Evolutionary conservation across 129 eudicot genomes (phyloP), one percentile per base, ranked within the genome.

Genomic region (Centella asiatica): DNA sequence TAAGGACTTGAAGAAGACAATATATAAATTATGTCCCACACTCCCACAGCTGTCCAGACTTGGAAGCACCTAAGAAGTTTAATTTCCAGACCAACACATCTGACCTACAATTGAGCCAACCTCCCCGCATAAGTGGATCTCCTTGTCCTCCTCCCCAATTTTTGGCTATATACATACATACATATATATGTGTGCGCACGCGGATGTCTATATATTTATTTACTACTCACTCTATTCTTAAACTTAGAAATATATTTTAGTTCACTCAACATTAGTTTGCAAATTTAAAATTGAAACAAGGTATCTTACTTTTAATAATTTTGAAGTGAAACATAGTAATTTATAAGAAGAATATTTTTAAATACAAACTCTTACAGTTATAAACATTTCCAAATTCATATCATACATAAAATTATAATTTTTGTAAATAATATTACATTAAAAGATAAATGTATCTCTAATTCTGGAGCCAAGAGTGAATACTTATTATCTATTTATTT

Each of bases 21-120:
- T 50, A 23, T 23, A 50, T 50, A 25, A 59, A 59, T 19, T 19
- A 4, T 18, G 17, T 4, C 23, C 2, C 19, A 27, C 20, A 27
- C 47, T 59, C 47, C 64, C 64, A 59, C 64, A 44, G 40, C 42
- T 31, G 15, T 56, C n/a, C 12, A 6, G 42, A 56, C 61, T 31
- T 31, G 61, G 59, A 56, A 56, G 34, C 42, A 28, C 15, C 34
- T 6, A 28, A 8, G 7, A 4, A 4, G 11, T 4, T 56, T 17
- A 34, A 17, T 56, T n/a, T 23, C 19, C 6, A 56, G 26, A 42
- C 56, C 20, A 37, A 67, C 46, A 42, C n/a, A 56, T 40, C 24
- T 68, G 65, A 46, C 72, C 72, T 44, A 29, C 72, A 57, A 29
- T 45, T 15, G 40, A 5, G 28, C 66, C 57, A 12, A 58, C 64